These are phyloP conservation scores for Mycotypha africana DNA, from an alignment of 371 early-diverging fungal species.

Conservation along the genomic window DNA sequence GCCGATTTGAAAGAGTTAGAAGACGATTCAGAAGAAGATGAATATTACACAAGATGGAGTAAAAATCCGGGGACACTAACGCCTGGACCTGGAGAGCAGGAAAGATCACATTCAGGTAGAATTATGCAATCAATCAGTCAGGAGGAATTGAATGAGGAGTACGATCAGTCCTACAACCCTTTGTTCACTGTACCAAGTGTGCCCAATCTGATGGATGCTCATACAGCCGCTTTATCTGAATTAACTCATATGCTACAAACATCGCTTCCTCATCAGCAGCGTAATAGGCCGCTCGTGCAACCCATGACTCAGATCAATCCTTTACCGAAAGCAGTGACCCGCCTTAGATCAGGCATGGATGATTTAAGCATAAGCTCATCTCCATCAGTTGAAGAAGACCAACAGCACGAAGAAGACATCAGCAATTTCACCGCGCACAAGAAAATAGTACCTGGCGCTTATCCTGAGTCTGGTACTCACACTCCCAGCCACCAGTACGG, in stretches of 20 bases:
- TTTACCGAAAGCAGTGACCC: conserved; percentile 24
- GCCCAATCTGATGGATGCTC: conserved; percentile 42
- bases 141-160: conserved; percentile 43
- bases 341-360: conserved; percentile 6
- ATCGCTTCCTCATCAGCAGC: conserved; percentile 21
- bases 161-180: conserved; percentile 42
- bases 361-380: neutral
- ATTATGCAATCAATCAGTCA: conserved; percentile 3
- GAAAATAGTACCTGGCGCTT: conserved; percentile 36
- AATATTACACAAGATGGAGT: conserved; percentile 40
- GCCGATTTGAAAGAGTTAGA: conserved; percentile 6
- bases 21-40: conserved; percentile 31
- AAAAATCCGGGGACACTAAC: conserved; percentile 39
- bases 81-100: conserved; percentile 18
- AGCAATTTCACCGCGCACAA: too few species aligned
- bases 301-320: conserved; percentile 22
- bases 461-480: conserved; percentile 23
- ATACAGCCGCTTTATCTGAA: conserved; percentile 35
- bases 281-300: conserved; percentile 7
- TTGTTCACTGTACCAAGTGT: conserved; percentile 48
- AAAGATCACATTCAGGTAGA: neutral
- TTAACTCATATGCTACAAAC: conserved; percentile 34
- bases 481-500: neutral
- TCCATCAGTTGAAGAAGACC: neutral
- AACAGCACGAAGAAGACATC: conserved; percentile 1